These are phyloP conservation scores for Russula earlei DNA, from an alignment of 768 basidiomycete species.

Conservation along the genomic window DNA sequence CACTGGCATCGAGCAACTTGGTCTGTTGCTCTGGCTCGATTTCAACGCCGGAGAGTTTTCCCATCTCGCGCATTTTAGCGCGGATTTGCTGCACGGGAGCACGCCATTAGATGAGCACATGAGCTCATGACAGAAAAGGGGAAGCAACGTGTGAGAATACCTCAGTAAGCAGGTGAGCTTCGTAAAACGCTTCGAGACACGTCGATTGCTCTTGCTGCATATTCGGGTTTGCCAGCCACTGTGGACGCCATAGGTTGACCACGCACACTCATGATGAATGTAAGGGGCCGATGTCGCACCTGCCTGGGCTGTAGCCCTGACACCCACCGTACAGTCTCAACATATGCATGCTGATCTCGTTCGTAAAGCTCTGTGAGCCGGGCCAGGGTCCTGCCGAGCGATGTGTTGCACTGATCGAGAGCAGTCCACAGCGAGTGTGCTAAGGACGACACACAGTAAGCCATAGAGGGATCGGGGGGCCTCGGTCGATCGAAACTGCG, in stretches of 20 bases:
- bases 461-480: background rate
- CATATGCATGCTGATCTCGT: slow-evolving; percentile 41
- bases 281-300: slow-evolving; percentile 28
- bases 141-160: slow-evolving; percentile 26
- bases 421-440: slow-evolving; percentile 58
- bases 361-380: slow-evolving; percentile 42
- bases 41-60: slow-evolving; percentile 60
- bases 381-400: slow-evolving; percentile 43
- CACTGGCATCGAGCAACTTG: slow-evolving; percentile 65
- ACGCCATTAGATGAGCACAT: background rate
- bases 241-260: background rate
- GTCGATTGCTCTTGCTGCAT: slow-evolving; percentile 33
- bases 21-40: slow-evolving; percentile 92
- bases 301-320: slow-evolving; percentile 50
- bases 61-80: slow-evolving; percentile 76
- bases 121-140: background rate
- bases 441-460: slow-evolving; percentile 24
- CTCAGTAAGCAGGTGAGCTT: slow-evolving; percentile 49
- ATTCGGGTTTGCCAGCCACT: slow-evolving; percentile 57
- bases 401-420: slow-evolving; percentile 53
- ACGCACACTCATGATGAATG: background rate
- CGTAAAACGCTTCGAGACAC: slow-evolving; percentile 47
- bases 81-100: slow-evolving; percentile 56
- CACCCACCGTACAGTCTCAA: slow-evolving; percentile 50
- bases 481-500: background rate